phyloP scores from a whole-genome alignment of 1,284 basidiomycete species.

The Puccinia novopanici region DNA sequence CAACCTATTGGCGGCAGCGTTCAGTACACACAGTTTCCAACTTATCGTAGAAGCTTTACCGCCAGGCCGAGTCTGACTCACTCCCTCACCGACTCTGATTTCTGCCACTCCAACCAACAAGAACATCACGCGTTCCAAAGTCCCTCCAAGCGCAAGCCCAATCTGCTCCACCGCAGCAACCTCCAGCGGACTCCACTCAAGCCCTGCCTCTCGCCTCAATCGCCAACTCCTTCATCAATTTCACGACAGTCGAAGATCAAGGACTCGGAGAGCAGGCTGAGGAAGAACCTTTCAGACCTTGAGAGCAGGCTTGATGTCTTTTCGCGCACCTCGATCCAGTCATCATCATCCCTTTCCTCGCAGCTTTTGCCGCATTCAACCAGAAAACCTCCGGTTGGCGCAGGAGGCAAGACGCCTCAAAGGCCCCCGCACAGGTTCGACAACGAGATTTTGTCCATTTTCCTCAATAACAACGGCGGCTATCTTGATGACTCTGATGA shows the following conservation, averaged over 20 bases:
- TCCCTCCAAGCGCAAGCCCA: neutral
- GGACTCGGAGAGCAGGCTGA: neutral
- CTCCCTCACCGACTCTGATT: neutral
- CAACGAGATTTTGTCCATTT: slow-evolving; percentile 16
- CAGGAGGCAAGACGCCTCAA: neutral
- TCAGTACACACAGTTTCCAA: slow-evolving; percentile 19
- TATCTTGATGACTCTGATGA: slow-evolving; percentile 35
- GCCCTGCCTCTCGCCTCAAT: slow-evolving; percentile 3
- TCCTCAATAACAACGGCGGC: slow-evolving; percentile 41
- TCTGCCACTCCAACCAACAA: neutral
- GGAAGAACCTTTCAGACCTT: slow-evolving; percentile 10
- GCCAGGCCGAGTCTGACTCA: neutral
- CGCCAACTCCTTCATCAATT: neutral
- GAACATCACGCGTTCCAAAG: neutral
- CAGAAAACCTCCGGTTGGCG: no score
- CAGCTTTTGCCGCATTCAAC: neutral
- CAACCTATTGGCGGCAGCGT: neutral
- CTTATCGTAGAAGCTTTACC: slow-evolving; percentile 9
- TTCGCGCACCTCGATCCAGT: neutral
- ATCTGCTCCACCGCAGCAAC: neutral
- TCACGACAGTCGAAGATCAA: slow-evolving; percentile 3
- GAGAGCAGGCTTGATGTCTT: slow-evolving; percentile 7
- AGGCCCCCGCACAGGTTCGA: neutral
- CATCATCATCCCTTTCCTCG: neutral
- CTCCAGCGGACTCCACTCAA: neutral